Conservation (phyloP, 192 early-diverging fungal genomes). For the Backusella macrospora region DNA sequence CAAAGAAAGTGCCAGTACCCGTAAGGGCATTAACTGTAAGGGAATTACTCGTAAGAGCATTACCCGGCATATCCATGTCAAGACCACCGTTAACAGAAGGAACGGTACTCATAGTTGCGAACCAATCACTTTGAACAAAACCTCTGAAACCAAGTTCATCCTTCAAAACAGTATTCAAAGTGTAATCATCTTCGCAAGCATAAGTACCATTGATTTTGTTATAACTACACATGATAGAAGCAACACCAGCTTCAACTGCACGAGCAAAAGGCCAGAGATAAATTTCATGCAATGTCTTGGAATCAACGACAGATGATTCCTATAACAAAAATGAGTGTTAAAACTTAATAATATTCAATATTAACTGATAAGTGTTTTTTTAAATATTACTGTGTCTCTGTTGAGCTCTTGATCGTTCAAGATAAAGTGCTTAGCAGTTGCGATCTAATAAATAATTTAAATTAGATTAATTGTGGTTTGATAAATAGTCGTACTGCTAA, state of each 20-base stretch:
- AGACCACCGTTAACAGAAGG: slow-evolving; percentile 39
- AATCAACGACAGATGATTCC: slow-evolving; percentile 51
- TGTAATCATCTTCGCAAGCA: slow-evolving; percentile 52
- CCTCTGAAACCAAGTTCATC: slow-evolving; percentile 56
- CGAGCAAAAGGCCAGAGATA: slow-evolving; percentile 62
- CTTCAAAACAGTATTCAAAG: slow-evolving; percentile 51
- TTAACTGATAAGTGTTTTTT: no score
- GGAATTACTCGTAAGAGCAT: no score
- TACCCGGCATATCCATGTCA: slow-evolving; percentile 71
- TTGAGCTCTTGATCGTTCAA: slow-evolving; percentile 36
- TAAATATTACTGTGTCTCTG: slow-evolving; percentile 19
- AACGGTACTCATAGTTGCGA: slow-evolving; percentile 40
- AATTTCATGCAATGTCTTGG: slow-evolving; percentile 60
- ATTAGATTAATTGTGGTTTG: not conserved
- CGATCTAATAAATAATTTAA: slow-evolving; percentile 18
- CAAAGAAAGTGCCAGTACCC: slow-evolving; percentile 15
- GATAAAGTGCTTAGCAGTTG: slow-evolving; percentile 40
- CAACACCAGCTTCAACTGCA: slow-evolving; percentile 54
- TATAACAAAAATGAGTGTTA: not conserved
- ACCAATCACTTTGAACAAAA: slow-evolving; percentile 53
- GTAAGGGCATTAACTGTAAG: not conserved
- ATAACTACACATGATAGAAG: slow-evolving; percentile 65
- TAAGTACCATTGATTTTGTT: slow-evolving; percentile 61
- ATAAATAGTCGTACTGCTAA: not conserved
- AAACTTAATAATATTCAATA: no score